phyloP scores from a whole-genome alignment of 768 basidiomycete species.

The Lactifluus pinguis region DNA sequence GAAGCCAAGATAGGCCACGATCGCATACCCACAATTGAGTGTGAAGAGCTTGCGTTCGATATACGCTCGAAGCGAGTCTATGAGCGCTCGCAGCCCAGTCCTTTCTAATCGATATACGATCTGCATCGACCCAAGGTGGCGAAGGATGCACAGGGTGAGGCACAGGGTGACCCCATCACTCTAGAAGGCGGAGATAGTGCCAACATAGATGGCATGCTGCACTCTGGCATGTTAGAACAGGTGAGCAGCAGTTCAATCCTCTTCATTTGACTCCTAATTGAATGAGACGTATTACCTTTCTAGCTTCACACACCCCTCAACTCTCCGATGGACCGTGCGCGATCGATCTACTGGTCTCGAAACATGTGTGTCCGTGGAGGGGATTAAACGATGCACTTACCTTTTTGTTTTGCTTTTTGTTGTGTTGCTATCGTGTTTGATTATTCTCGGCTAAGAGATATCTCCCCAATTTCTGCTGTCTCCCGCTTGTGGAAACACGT shows the following conservation, averaged over 20 bases:
- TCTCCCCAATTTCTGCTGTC: not conserved
- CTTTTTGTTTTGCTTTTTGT: not conserved
- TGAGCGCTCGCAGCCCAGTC: slow-evolving; percentile 12
- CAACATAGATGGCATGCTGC: slow-evolving; percentile 10
- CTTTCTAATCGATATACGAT: not conserved
- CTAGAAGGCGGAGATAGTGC: slow-evolving; percentile 15
- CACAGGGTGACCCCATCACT: slow-evolving; percentile 10
- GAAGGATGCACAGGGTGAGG: slow-evolving; percentile 14
- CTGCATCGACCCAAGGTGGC: not conserved
- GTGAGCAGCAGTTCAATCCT: not conserved
- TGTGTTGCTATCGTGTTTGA: slow-evolving; percentile 15
- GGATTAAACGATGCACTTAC: not conserved
- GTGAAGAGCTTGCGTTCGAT: slow-evolving; percentile 37
- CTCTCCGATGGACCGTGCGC: slow-evolving; percentile 11
- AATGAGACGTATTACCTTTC: not conserved
- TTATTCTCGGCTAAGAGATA: not conserved
- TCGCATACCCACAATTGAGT: slow-evolving; percentile 34
- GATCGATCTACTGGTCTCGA: not conserved
- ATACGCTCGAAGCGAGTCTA: slow-evolving; percentile 28
- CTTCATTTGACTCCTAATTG: too few relatives aligned
- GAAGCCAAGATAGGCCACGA: slow-evolving; percentile 32
- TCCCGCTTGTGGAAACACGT: not conserved
- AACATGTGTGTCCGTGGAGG: not conserved
- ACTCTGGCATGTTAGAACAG: slow-evolving; percentile 15
- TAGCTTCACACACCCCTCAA: slow-evolving; percentile 12